phyloP scores from a whole-genome alignment of 306 rosid genomes.

The Lathyrus tuberosus region DNA sequence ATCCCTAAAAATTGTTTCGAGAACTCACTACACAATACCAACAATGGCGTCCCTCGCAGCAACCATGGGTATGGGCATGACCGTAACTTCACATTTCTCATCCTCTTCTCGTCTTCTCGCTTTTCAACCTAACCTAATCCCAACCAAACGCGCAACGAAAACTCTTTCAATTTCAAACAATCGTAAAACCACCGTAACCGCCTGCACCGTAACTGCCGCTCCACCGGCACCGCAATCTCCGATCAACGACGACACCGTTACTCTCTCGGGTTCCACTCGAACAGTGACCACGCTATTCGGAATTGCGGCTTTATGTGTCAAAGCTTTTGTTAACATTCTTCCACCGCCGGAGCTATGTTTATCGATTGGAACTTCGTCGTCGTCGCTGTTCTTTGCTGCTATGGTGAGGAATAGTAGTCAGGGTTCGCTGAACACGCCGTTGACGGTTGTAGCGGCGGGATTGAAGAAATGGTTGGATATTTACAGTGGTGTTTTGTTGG shows the following conservation, averaged over 20 bases:
- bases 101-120: not conserved
- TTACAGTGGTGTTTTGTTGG: constrained; percentile 92
- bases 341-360: not conserved
- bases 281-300: constrained; percentile 28
- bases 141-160: not conserved
- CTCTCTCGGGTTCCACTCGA: constrained; percentile 37
- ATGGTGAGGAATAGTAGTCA: constrained; percentile 41
- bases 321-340: constrained; percentile 1
- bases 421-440: constrained; percentile 75
- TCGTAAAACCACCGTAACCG: not conserved
- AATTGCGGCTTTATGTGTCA: not conserved
- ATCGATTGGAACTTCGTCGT: not conserved
- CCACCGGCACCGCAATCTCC: not conserved
- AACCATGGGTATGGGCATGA: not conserved
- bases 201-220: not conserved
- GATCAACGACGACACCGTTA: not conserved
- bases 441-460: constrained; percentile 95
- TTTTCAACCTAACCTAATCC: not conserved
- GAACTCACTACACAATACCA: not conserved
- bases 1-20: not conserved
- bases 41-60: not conserved
- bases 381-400: constrained; percentile 59
- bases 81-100: not conserved
- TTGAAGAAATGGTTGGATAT: constrained; percentile 90
- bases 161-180: not conserved